phyloP scores from a whole-genome alignment of 2,329 filamentous ascomycete genomes.

The Eutypa lata region DNA sequence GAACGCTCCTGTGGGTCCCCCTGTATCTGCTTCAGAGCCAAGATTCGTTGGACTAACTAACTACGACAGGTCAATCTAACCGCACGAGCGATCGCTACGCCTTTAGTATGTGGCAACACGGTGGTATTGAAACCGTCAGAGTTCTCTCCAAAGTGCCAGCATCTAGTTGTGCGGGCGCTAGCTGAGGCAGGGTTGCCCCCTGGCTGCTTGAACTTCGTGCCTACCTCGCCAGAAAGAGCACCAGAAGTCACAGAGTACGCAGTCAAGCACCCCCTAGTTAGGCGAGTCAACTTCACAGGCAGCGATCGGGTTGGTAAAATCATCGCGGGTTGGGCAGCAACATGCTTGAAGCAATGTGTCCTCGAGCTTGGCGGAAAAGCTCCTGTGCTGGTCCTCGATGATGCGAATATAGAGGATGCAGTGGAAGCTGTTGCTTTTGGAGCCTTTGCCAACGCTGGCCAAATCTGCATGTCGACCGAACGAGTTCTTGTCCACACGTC shows the following conservation, averaged over 20 bases:
- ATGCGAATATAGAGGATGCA: slow-evolving; percentile 72
- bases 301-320: slow-evolving; percentile 71
- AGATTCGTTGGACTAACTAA: neutral
- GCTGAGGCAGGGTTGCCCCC: slow-evolving; percentile 73
- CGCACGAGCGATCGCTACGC: slow-evolving; percentile 46
- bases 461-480: slow-evolving; percentile 86
- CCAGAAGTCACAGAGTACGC: slow-evolving; percentile 63
- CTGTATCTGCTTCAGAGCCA: neutral
- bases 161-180: slow-evolving; percentile 60
- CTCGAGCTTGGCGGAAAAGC: slow-evolving; percentile 84
- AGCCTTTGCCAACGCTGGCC: slow-evolving; percentile 70
- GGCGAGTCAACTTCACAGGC: slow-evolving; percentile 86
- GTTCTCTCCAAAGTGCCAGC: slow-evolving; percentile 60
- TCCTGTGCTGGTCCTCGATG: slow-evolving; percentile 72
- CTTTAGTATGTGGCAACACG: slow-evolving; percentile 66
- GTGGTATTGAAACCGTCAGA: slow-evolving; percentile 72
- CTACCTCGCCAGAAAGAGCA: slow-evolving; percentile 62
- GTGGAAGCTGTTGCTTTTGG: slow-evolving; percentile 67
- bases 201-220: slow-evolving; percentile 72
- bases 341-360: slow-evolving; percentile 73
- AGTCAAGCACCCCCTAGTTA: slow-evolving; percentile 64
- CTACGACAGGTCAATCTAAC: slow-evolving; percentile 12
- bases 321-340: slow-evolving; percentile 66
- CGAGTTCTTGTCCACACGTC: slow-evolving; percentile 59
- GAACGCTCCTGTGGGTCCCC: slow-evolving; percentile 41